phyloP scores from a whole-genome alignment of 441 rosid genomes.

The Corymbia citriodora region DNA sequence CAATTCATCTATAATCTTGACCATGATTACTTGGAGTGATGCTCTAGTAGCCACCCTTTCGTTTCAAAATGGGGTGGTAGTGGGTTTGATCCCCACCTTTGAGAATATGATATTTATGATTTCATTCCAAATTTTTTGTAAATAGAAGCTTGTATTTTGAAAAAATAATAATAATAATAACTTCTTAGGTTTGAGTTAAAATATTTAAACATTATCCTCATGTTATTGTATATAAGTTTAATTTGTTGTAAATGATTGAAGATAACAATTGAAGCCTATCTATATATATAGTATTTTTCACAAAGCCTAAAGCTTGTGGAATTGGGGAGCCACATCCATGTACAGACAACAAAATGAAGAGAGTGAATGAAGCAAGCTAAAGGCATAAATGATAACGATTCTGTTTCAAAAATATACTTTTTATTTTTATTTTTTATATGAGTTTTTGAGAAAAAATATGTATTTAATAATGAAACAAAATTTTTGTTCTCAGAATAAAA shows the following conservation, averaged over 20 bases:
- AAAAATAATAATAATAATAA: background rate
- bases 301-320: background rate
- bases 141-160: fast-evolving
- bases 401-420: no score
- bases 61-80: background rate
- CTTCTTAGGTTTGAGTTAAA: background rate
- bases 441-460: no score
- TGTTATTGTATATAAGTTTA: background rate
- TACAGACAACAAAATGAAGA: background rate
- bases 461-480: no score
- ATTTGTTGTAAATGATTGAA: background rate
- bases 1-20: background rate
- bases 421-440: no score
- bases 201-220: background rate
- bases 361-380: background rate
- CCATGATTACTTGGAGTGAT: background rate
- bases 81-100: background rate
- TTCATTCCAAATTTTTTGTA: background rate
- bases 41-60: background rate
- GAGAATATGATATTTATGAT: background rate
- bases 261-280: background rate
- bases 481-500: no score
- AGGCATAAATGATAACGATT: no score
- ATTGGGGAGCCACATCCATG: background rate
- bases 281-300: background rate